Conservation (phyloP, 352 stramenopile species). For the Globisporangium splendens region DNA sequence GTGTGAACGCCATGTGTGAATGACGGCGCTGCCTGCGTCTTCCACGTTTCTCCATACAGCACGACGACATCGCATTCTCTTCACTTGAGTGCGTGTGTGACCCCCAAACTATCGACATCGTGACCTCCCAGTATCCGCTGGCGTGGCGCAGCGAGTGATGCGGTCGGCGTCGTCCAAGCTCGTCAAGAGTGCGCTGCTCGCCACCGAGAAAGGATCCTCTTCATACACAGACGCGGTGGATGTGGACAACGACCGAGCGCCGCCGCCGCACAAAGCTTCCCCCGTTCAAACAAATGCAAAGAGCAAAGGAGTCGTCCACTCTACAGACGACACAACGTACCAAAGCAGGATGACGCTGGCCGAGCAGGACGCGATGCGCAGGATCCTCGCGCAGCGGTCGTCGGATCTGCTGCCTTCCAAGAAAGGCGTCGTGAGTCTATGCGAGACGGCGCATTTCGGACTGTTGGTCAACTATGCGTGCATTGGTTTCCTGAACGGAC, state of each 20-base stretch:
- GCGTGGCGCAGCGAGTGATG: not conserved
- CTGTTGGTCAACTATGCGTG: constrained; percentile 69
- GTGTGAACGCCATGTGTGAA: not conserved
- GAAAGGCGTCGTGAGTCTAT: constrained; percentile 29
- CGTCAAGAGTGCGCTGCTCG: not conserved
- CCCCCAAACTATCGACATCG: not conserved
- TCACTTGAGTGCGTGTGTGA: not conserved
- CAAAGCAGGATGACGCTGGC: constrained; percentile 7
- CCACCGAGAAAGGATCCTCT: constrained; percentile 1
- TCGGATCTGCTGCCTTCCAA: constrained; percentile 37
- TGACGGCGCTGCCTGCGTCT: too few species aligned
- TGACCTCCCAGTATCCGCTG: too few species aligned
- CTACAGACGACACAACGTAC: constrained; percentile 4
- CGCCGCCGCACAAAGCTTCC: constrained; percentile 1
- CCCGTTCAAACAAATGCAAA: not conserved
- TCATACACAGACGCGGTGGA: constrained; percentile 1
- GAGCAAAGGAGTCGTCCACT: constrained; percentile 1
- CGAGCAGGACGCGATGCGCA: constrained; percentile 29
- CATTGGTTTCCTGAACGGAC: constrained; percentile 69
- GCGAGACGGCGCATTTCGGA: constrained; percentile 35
- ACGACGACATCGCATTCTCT: not conserved
- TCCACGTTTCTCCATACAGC: too few species aligned
- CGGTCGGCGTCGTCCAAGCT: not conserved
- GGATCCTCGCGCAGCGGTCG: constrained; percentile 29
- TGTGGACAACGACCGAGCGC: not conserved